A percentile compares a stretch with the other conserved stretches of the same genome.
These are phyloP conservation scores for Pseudocercospora cruenta DNA, from an alignment of 2,329 filamentous ascomycete species.

Conservation along the genomic window DNA sequence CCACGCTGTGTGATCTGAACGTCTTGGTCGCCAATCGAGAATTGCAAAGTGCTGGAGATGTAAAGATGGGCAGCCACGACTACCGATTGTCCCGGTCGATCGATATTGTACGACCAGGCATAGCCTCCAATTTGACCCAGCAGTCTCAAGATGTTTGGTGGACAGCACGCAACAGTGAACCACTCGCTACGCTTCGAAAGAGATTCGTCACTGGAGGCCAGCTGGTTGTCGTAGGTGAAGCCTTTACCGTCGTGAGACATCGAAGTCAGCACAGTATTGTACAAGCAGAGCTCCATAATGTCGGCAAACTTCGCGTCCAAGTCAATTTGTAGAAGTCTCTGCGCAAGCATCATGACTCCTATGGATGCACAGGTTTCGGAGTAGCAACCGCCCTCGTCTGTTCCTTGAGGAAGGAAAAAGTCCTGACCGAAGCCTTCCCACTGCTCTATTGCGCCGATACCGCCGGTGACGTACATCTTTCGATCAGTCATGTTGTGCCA, in stretches of 20 bases:
- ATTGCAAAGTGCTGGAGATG: constrained; percentile 51
- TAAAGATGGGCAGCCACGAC: constrained; percentile 62
- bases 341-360: constrained; percentile 63
- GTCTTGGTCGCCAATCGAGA: constrained; percentile 41
- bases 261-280: constrained; percentile 63
- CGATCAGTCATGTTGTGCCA: constrained; percentile 65
- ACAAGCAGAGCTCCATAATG: constrained; percentile 64
- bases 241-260: constrained; percentile 60
- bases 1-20: constrained; percentile 55
- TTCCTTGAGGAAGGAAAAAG: constrained; percentile 62
- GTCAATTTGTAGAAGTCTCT: constrained; percentile 58
- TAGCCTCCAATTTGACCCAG: constrained; percentile 62
- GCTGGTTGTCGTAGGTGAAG: constrained; percentile 66
- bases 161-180: constrained; percentile 65
- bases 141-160: constrained; percentile 61
- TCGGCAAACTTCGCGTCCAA: constrained; percentile 59
- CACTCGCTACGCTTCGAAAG: constrained; percentile 58
- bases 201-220: constrained; percentile 58
- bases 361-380: constrained; percentile 65
- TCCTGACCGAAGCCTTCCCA: constrained; percentile 65
- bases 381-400: constrained; percentile 66
- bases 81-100: constrained; percentile 28
- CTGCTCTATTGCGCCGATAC: constrained; percentile 61
- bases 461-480: constrained; percentile 67
- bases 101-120: constrained; percentile 52